Evolutionary conservation across 345 rosid species (phyloP).

Genomic region (Populus euphratica): DNA sequence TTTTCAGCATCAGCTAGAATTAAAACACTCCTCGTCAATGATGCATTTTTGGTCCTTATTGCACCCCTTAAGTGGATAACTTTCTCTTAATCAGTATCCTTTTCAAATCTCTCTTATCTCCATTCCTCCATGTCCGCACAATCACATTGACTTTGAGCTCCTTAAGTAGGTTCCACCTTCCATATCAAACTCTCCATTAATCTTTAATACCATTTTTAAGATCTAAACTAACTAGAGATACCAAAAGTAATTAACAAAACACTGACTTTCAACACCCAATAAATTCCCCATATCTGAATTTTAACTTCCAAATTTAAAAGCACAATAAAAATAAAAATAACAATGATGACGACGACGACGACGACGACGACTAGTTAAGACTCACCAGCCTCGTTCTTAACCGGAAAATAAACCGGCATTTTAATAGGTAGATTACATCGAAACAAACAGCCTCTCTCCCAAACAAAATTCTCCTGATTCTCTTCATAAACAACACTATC

Average conservation of each 20-base stretch:
- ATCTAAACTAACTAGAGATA: neutral
- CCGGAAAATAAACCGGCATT: slow-evolving; percentile 59
- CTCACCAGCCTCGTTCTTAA: slow-evolving; percentile 53
- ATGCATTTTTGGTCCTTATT: too few relatives aligned
- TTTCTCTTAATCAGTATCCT: too few relatives aligned
- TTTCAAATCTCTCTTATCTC: too few relatives aligned
- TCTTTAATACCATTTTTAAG: neutral
- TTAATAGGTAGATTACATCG: slow-evolving; percentile 69
- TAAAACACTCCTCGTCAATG: neutral
- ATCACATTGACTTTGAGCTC: too few relatives aligned
- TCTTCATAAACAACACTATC: slow-evolving; percentile 55
- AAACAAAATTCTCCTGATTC: slow-evolving; percentile 53
- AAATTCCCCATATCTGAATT: neutral
- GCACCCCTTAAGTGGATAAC: too few relatives aligned
- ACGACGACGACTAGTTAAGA: neutral
- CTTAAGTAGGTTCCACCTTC: too few relatives aligned
- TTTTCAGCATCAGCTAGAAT: neutral
- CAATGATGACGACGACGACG: neutral
- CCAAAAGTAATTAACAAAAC: neutral
- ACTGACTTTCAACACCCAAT: neutral
- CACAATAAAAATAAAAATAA: neutral
- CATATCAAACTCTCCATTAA: too few relatives aligned
- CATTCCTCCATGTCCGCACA: too few relatives aligned
- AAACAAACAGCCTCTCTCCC: slow-evolving; percentile 85
- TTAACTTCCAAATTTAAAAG: neutral